Evolutionary conservation across 2,329 filamentous ascomycete species (phyloP), one percentile per base, ranked within the genome.

Genomic region (Diaporthe sp.): DNA sequence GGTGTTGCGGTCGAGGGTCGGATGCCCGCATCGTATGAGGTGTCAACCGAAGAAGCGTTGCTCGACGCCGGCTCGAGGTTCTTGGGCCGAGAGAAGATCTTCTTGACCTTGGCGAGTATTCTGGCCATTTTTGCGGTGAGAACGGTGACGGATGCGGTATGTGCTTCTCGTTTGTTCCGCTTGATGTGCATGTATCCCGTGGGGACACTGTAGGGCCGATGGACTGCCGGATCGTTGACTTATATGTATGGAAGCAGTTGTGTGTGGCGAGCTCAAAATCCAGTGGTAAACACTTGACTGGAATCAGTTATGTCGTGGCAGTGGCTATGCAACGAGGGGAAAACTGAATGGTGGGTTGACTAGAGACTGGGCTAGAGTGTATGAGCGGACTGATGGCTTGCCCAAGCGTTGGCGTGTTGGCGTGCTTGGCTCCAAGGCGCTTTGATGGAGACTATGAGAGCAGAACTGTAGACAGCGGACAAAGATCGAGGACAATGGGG

Each of bases 11-110:
- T 55, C 31, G 55, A 34, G 12, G 53, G 39, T 8, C 57, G 67
- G 25, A 4, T 25, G 46, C 31, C 15, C 46, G 65, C 46, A 13
- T 53, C 39, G 13, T 25, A 55, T 46, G 67, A 49, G 4, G 67
- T 44, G 9, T 58, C 28, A 13, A 46, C 39, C 19, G 65, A 44
- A 19, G 65, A 70, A 55, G 46, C 62, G n/a, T 61, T 71, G 62
- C 44, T 51, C n/a, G 53, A 71, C 2, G 39, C 15, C 9, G 39
- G 25, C 73, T 75, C 73, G 15, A 39, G n/a, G 3, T 19, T 44
- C n/a, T 72, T 75, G n/a, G 73, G 49, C 39, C 67, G 73, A 8
- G 65, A 71, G 46, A 75, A 75, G 42, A 72, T n/a, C 39, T 61
- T 72, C 58, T 73, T 73, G 58, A 73, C 37, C 37, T 65, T 65